A percentile compares a stretch with the other conserved stretches of the same genome.
Conservation (phyloP, 1,284 basidiomycete genomes). For the Trametes sp. region DNA sequence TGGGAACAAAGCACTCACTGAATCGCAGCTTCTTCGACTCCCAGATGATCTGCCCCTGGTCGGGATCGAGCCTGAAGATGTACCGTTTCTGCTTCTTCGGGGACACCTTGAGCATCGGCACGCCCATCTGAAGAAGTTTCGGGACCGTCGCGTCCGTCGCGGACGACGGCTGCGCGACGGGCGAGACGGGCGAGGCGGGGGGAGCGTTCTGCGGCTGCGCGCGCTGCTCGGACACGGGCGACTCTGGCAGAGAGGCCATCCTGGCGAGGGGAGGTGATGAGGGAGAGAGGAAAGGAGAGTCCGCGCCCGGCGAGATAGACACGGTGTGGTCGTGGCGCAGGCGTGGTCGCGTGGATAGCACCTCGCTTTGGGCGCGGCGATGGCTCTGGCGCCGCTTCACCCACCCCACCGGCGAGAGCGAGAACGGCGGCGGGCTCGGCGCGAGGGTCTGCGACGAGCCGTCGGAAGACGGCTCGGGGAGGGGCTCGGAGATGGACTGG, state of each 20-base stretch:
- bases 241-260: constrained; percentile 26
- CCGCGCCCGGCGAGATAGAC: constrained; percentile 10
- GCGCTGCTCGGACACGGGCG: constrained; percentile 2
- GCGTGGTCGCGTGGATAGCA: constrained; percentile 30
- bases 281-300: constrained; percentile 13
- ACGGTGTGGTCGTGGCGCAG: constrained; percentile 16
- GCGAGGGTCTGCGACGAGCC: constrained; percentile 1
- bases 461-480: constrained; percentile 3
- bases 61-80: constrained; percentile 78
- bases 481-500: constrained; percentile 19
- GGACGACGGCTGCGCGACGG: constrained; percentile 33
- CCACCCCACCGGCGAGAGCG: constrained; percentile 22
- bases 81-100: constrained; percentile 83
- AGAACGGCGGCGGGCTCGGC: constrained; percentile 13
- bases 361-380: constrained; percentile 33
- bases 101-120: constrained; percentile 89
- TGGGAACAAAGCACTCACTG: constrained; percentile 59
- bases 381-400: constrained; percentile 30
- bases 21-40: constrained; percentile 80
- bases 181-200: constrained; percentile 8
- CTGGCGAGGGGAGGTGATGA: constrained; percentile 15
- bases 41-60: constrained; percentile 86
- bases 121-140: constrained; percentile 61
- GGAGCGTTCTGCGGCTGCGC: no score
- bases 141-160: constrained; percentile 56